These are phyloP conservation scores for Kazachstania africana DNA, from an alignment of 805 yeast genomes.

Conservation along the genomic window DNA sequence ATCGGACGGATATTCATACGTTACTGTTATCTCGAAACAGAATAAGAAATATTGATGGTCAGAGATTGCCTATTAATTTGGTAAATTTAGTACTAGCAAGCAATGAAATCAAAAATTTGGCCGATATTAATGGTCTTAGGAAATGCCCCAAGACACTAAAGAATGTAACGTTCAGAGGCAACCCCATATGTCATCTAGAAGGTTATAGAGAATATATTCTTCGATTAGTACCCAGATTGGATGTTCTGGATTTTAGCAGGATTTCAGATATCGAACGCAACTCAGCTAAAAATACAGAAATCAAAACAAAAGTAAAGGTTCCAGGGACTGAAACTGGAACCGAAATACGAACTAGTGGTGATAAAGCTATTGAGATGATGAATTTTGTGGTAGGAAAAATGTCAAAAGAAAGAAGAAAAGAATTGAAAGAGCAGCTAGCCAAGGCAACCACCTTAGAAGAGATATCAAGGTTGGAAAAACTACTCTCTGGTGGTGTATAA, in stretches of 20 bases:
- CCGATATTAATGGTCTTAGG: conserved; percentile 33
- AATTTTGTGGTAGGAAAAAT: conserved; percentile 33
- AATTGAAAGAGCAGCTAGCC: conserved; percentile 41
- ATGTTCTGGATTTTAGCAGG: conserved; percentile 55
- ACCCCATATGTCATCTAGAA: conserved; percentile 38
- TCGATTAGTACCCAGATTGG: conserved; percentile 51
- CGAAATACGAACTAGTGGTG: conserved; percentile 4
- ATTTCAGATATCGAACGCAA: conserved; percentile 39
- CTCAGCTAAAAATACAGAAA: conserved; percentile 28
- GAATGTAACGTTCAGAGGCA: conserved; percentile 43
- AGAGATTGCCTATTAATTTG: conserved; percentile 20
- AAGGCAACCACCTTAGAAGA: conserved; percentile 63
- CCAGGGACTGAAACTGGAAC: conserved; percentile 7
- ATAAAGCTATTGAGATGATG: conserved; percentile 27
- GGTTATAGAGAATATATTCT: conserved; percentile 51
- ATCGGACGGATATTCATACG: conserved; percentile 32
- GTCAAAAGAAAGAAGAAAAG: conserved; percentile 40
- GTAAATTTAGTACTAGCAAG: conserved; percentile 42
- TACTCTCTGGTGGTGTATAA: conserved; percentile 29
- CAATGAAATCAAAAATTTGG: conserved; percentile 41
- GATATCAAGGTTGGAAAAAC: conserved; percentile 55
- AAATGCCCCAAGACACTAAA: conserved; percentile 31
- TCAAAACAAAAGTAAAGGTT: conserved; percentile 10
- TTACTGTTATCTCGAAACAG: conserved; percentile 55
- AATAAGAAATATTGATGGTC: conserved; percentile 32